Evolutionary conservation across 1,284 basidiomycete genomes (phyloP).

Genomic region (Leucoagaricus sp.): DNA sequence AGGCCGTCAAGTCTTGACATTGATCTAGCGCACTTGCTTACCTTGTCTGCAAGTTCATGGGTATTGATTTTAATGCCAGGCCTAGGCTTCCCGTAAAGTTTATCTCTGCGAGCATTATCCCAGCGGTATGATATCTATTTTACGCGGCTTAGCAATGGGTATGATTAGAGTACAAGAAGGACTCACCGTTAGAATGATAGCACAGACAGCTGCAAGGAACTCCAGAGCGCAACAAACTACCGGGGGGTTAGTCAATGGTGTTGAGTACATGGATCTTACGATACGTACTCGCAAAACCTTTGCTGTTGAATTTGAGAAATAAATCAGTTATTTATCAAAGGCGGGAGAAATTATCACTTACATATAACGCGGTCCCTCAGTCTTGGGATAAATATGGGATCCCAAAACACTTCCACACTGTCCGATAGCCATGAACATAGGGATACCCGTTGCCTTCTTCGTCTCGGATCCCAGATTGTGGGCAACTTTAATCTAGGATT

Average conservation of each 20-base stretch:
- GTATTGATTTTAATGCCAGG: slow-evolving; percentile 60
- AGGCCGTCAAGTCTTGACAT: not conserved
- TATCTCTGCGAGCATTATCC: slow-evolving; percentile 62
- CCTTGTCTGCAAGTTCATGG: slow-evolving; percentile 66
- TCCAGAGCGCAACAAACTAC: slow-evolving; percentile 56
- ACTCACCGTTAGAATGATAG: slow-evolving; percentile 55
- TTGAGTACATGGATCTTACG: not conserved
- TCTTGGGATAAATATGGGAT: slow-evolving; percentile 67
- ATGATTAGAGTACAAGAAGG: not conserved
- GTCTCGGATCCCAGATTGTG: slow-evolving; percentile 80
- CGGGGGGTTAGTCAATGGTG: slow-evolving; percentile 4
- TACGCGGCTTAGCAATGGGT: not conserved
- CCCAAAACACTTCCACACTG: slow-evolving; percentile 74
- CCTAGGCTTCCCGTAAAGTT: slow-evolving; percentile 52
- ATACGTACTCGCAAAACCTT: slow-evolving; percentile 59
- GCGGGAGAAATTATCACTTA: slow-evolving; percentile 31
- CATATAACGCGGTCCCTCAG: slow-evolving; percentile 66
- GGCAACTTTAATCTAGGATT: slow-evolving; percentile 42
- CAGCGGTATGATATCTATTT: slow-evolving; percentile 58
- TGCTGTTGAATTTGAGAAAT: slow-evolving; percentile 36
- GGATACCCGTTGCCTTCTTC: slow-evolving; percentile 73
- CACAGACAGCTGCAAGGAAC: slow-evolving; percentile 57
- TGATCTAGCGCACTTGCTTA: slow-evolving; percentile 25
- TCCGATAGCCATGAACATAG: slow-evolving; percentile 76
- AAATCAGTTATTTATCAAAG: not conserved